Base-by-base conservation (phyloP, 2,329 filamentous ascomycete species). In the Botrytis elliptica region DNA sequence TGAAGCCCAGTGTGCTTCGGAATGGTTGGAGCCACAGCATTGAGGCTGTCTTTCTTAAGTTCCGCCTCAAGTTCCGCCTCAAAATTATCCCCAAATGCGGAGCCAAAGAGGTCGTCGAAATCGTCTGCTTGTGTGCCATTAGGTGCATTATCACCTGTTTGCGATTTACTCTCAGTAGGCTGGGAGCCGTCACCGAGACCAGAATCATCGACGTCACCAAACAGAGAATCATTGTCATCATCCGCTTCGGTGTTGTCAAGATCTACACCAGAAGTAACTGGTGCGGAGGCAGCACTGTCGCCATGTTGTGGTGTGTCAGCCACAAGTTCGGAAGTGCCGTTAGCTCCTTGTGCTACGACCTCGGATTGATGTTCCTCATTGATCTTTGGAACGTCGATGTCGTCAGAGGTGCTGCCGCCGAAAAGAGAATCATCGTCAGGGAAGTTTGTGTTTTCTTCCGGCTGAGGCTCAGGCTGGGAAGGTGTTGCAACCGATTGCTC, bases 401-500 rank as follows among this genome's bases (percentile, higher is more conserved):
- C n/a, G 4, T 12, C 9, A 7, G 62, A 25, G 1, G 5, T 10
- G 2, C 18, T 65, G 2, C 7, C 42, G 0, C 42, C 63, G 6
- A 66, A 66, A 16, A 66, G 29, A 6, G 20, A 18, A 66, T 36
- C 29, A 36, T 25, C 14, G 1, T 49, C 20, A 2, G 29, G 16
- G 44, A 20, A 8, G 4, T 1, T 12, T 3, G 5, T 0, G 16
- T 65, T 25, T 8, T 36, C 18, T 65, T 49, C 18, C 8, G 6
- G 12, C 4, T 40, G 4, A 16, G 22, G 6, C 1, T n/a, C 3
- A 16, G 59, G 59, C 4, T 40, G 0, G 22, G 36, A 10, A n/a
- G 12, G 0, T 12, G 36, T 18, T 16, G 36, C 3, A 2, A n/a
- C 1, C 0, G 20, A 3, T 4, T 1, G 36, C 36, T n/a, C 59